Base-by-base conservation (phyloP, 306 rosid species). In the Rubus parviflorus region DNA sequence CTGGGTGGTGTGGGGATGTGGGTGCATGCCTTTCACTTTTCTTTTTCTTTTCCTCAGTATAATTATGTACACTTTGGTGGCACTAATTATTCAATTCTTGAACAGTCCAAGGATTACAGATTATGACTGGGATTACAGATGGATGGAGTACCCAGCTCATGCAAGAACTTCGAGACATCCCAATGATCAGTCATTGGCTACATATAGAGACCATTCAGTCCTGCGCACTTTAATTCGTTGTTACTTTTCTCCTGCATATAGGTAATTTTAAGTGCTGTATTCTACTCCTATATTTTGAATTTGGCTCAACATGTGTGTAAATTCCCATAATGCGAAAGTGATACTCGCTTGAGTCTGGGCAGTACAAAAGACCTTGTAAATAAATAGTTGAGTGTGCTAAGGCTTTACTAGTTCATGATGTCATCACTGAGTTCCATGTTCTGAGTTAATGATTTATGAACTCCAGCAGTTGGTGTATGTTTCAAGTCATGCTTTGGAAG, bases 161-260 rank as follows among this genome's bases (percentile, higher is more conserved):
- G 89, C 94, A 69, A 85, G 84, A 83, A 67, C 78, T 68, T 38
- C 82, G 70, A 87, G 74, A 64, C 98, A 91, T 73, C 91, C 97
- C 1, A 30, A 56, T 73, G 97, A 94, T 78, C 94, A 78, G 66
- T 92, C 97, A 38, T 57, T 94, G 81, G 83, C 95, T 76, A 87
- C 98, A 56, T 93, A 88, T 73, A 82, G 83, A 86, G 98, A 97
- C 51, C 97, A 93, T 83, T 84, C 92, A 1, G 97, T 93, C 75
- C 70, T 93, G 85, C 83, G 87, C 17, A 91, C 98, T 65, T 87
- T 93, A 45, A 90, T 93, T 67, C 93, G 96, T 72, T 91, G 98
- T 78, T 94, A 94, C 80, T 88, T 94, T 88, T 94, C 96, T 23
- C 96, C 98, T 4, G 81, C 89, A 38, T 88, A 88, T 73, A 94